Evolutionary conservation across 2,329 filamentous ascomycete genomes (phyloP).

Genomic region (Fusarium sp.): DNA sequence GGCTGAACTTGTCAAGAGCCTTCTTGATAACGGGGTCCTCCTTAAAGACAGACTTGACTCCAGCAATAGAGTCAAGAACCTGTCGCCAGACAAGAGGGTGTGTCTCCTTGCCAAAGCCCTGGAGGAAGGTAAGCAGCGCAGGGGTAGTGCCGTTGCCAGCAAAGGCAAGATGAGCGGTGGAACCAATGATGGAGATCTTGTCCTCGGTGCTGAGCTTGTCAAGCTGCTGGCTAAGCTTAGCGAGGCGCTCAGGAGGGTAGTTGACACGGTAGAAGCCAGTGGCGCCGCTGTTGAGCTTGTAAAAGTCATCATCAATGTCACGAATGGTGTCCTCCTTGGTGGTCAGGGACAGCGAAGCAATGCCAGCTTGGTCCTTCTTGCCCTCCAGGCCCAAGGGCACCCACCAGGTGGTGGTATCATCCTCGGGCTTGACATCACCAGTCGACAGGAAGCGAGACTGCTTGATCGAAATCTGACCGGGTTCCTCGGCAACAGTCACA

Average conservation of each 20-base stretch:
- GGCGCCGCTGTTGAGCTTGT: constrained; percentile 92
- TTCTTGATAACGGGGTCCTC: constrained; percentile 78
- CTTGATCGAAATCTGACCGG: constrained; percentile 82
- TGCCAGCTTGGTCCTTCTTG: constrained; percentile 72
- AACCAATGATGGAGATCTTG: constrained; percentile 92
- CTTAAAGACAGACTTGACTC: constrained; percentile 87
- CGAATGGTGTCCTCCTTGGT: constrained; percentile 81
- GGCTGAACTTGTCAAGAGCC: constrained; percentile 81
- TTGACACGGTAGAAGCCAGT: constrained; percentile 93
- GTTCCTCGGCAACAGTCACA: constrained; percentile 85
- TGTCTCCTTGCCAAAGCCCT: constrained; percentile 84
- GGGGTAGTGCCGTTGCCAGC: constrained; percentile 87
- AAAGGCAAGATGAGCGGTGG: constrained; percentile 88
- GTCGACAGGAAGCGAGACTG: constrained; percentile 93
- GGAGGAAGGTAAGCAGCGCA: constrained; percentile 83
- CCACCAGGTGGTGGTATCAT: constrained; percentile 96
- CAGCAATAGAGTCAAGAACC: constrained; percentile 79
- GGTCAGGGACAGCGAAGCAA: constrained; percentile 76
- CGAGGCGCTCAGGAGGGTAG: constrained; percentile 86
- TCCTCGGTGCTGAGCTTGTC: constrained; percentile 84
- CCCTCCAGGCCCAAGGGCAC: constrained; percentile 88
- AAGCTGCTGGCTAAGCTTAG: constrained; percentile 82
- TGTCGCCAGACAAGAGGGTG: constrained; percentile 93
- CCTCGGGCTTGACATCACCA: constrained; percentile 90
- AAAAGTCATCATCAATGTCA: constrained; percentile 83